These are phyloP conservation scores for Phaeosphaeriaceae sp. DNA, from an alignment of 2,329 filamentous ascomycete species.

Conservation along the genomic window DNA sequence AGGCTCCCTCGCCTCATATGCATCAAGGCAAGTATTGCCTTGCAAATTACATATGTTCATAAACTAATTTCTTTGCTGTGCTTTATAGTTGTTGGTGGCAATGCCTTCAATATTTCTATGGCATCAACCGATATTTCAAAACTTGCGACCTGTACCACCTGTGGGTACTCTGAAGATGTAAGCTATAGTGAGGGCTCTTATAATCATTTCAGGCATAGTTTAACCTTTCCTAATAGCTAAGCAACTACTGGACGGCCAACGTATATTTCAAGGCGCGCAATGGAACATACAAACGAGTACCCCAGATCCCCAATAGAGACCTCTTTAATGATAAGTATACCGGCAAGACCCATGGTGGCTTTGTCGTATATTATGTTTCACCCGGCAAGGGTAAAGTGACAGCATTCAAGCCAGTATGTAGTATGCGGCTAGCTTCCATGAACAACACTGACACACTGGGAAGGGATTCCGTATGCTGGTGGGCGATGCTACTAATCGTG, in stretches of 20 bases:
- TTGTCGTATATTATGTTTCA: constrained; percentile 58
- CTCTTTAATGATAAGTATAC: constrained; percentile 41
- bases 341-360: constrained; percentile 46
- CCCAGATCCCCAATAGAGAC: constrained; percentile 32
- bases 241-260: constrained; percentile 44
- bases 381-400: constrained; percentile 50
- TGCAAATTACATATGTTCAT: too few relatives aligned
- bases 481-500: constrained; percentile 46
- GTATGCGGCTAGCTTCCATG: neutral
- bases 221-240: neutral
- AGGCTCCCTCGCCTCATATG: constrained; percentile 27
- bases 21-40: constrained; percentile 14
- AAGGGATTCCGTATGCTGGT: constrained; percentile 57
- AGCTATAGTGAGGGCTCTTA: neutral
- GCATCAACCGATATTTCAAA: constrained; percentile 25
- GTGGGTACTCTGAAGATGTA: constrained; percentile 25
- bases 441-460: neutral
- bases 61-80: too few relatives aligned
- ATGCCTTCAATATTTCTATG: constrained; percentile 34
- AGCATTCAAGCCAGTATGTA: constrained; percentile 46
- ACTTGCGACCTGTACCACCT: constrained; percentile 28
- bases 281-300: constrained; percentile 41
- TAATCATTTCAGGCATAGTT: neutral
- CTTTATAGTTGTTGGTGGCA: constrained; percentile 29
- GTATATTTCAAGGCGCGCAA: constrained; percentile 43